These are phyloP conservation scores for Plectosphaerella plurivora DNA, from an alignment of 2,329 filamentous ascomycete species.

Conservation along the genomic window DNA sequence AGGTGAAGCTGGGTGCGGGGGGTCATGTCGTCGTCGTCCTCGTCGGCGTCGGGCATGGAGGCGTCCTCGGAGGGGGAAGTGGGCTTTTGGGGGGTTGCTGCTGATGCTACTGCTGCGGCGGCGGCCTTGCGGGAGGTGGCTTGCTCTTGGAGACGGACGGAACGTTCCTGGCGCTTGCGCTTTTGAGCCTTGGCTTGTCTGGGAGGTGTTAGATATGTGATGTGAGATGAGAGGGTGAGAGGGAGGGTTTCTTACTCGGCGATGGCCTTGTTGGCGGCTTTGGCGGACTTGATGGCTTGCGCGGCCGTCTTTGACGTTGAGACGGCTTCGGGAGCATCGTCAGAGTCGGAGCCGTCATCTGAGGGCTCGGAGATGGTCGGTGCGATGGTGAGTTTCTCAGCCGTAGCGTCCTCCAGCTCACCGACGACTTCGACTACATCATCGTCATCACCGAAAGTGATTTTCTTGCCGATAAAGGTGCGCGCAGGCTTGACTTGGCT, in stretches of 20 bases:
- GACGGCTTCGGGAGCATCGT: constrained; percentile 56
- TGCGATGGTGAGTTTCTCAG: background rate
- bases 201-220: constrained; percentile 2
- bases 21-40: constrained; percentile 12
- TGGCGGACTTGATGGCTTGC: constrained; percentile 38
- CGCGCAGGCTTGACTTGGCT: background rate
- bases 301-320: constrained; percentile 45
- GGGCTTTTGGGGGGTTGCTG: background rate
- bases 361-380: background rate
- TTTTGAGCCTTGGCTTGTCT: constrained; percentile 49
- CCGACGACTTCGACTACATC: constrained; percentile 30
- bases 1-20: constrained; percentile 7
- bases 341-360: constrained; percentile 33
- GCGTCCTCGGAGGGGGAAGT: constrained; percentile 1
- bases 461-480: constrained; percentile 7
- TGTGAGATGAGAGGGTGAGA: background rate
- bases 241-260: constrained; percentile 39
- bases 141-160: constrained; percentile 50
- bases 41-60: constrained; percentile 12
- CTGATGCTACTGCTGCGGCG: background rate
- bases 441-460: constrained; percentile 30
- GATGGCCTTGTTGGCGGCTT: constrained; percentile 43
- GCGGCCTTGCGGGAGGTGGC: constrained; percentile 43
- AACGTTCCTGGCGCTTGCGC: constrained; percentile 51
- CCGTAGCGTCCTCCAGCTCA: constrained; percentile 15